Evolutionary conservation across 352 stramenopile genomes (phyloP), one percentile per base, ranked within the genome.

Genomic region (Achlya hypogyna): DNA sequence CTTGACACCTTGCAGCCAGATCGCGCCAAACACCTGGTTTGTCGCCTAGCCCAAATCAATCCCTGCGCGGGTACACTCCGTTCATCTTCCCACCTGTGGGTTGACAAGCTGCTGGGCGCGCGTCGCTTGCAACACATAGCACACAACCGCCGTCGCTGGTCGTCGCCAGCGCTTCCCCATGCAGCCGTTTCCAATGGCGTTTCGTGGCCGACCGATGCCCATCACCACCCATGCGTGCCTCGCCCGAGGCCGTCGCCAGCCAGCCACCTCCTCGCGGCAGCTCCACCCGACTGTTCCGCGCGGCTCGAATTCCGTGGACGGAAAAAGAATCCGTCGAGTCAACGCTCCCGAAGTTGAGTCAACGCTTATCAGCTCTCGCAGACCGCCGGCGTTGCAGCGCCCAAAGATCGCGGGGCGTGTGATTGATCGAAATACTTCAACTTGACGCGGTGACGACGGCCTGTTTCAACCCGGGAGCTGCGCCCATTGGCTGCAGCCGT

Each of bases 1-100:
- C 8, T 38, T 28, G 14, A 67, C n/a, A 47, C 60, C 60, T 59
- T 58, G 42, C 12, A n/a, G 40, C 60, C 60, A 67, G 20, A 67
- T 51, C n/a, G 47, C 51, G 32, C 60, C 60, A 53, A 58, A 67
- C 22, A 67, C 35, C 43, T 32, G 27, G 31, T 52, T 67, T 18
- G 60, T 67, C 31, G 60, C 60, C 60, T 67, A 58, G 6, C 6
- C 34, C 34, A 16, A 14, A 16, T 42, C 34, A 6, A 16, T 42
- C 34, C 6, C 34, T 16, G n/a, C n/a, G n/a, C n/a, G n/a, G n/a
- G n/a, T n/a, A n/a, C n/a, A n/a, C n/a, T n/a, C n/a, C n/a, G n/a
- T n/a, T n/a, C n/a, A n/a, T 42, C 34, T 42, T 45, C 2, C 38
- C n/a, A 45, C 38, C 38, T 45, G 2, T 3, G 38, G 38, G 38